Percentiles rank a stretch among this genome's conserved stretches.
Conservation (phyloP, 1,284 basidiomycete species). For the Peniophora sp. region DNA sequence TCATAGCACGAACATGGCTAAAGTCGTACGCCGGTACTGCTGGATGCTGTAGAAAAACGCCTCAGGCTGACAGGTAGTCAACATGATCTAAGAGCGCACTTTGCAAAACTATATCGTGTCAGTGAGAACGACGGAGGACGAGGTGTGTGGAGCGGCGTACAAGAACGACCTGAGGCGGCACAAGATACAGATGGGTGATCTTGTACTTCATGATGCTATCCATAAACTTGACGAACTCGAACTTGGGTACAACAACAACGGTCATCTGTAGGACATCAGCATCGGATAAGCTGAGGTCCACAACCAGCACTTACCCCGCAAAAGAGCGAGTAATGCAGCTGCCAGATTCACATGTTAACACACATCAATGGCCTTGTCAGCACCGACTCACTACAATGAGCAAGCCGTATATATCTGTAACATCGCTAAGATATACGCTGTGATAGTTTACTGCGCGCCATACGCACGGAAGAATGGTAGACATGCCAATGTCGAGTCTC, state of each 20-base stretch:
- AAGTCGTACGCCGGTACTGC: slow-evolving; percentile 62
- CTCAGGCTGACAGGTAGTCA: not conserved
- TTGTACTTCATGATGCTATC: slow-evolving; percentile 45
- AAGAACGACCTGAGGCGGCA: slow-evolving; percentile 57
- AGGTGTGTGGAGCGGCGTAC: slow-evolving; percentile 5
- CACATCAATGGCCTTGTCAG: slow-evolving; percentile 2
- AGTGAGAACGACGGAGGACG: too few relatives aligned
- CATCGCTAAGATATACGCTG: slow-evolving; percentile 1
- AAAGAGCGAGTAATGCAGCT: slow-evolving; percentile 52
- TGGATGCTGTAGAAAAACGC: slow-evolving; percentile 45
- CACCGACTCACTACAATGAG: slow-evolving; percentile 42
- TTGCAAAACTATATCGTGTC: slow-evolving; percentile 29
- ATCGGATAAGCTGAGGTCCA: too few relatives aligned
- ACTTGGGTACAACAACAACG: slow-evolving; percentile 67
- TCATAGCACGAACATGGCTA: slow-evolving; percentile 46
- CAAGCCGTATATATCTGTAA: slow-evolving; percentile 64
- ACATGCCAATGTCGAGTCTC: slow-evolving; percentile 43
- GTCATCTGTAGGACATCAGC: slow-evolving; percentile 45
- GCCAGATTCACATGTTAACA: slow-evolving; percentile 6
- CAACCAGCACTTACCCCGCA: slow-evolving; percentile 37
- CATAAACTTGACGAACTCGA: slow-evolving; percentile 61
- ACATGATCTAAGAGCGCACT: slow-evolving; percentile 27
- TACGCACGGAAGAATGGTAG: slow-evolving; percentile 27
- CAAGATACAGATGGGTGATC: slow-evolving; percentile 35
- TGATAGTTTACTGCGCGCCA: not conserved